Percentiles rank a stretch among this genome's conserved stretches.
These are phyloP conservation scores for Zymoseptoria crescenta DNA, from an alignment of 2,329 filamentous ascomycete species.

Conservation along the genomic window DNA sequence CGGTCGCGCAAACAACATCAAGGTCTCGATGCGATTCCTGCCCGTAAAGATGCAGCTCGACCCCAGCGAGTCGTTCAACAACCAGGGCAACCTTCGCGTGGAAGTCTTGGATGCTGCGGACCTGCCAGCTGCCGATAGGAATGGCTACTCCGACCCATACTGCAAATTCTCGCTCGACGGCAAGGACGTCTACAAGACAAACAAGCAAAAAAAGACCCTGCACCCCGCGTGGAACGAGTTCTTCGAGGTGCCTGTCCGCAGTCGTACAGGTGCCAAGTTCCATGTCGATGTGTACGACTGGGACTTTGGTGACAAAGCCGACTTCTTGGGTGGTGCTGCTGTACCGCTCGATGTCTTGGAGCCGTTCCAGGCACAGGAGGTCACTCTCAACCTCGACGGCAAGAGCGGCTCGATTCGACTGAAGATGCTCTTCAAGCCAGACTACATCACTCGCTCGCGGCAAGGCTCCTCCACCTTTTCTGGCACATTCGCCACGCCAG, in stretches of 20 bases:
- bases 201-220: conserved; percentile 92
- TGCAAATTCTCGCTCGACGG: conserved; percentile 90
- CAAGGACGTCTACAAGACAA: conserved; percentile 87
- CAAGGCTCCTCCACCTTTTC: conserved; percentile 91
- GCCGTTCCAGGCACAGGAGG: conserved; percentile 73
- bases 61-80: conserved; percentile 95
- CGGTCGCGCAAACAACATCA: conserved; percentile 69
- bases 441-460: conserved; percentile 77
- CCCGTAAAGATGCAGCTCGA: conserved; percentile 91
- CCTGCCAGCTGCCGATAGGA: conserved; percentile 87
- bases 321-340: conserved; percentile 69
- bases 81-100: conserved; percentile 92
- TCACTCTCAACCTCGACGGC: conserved; percentile 69
- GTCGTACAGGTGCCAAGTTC: conserved; percentile 78
- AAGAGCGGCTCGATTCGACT: conserved; percentile 79
- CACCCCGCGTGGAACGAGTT: conserved; percentile 93
- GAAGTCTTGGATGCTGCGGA: conserved; percentile 80
- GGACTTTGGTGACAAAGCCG: conserved; percentile 92
- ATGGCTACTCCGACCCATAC: conserved; percentile 95
- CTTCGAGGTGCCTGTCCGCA: conserved; percentile 77
- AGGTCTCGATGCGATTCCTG: conserved; percentile 88
- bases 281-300: conserved; percentile 82
- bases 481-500: conserved; percentile 78
- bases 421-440: conserved; percentile 83
- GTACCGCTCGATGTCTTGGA: conserved; percentile 75